Evolutionary conservation across 352 stramenopile genomes (phyloP), one percentile per base, ranked within the genome.

Genomic region (Phytophthora crassamura): DNA sequence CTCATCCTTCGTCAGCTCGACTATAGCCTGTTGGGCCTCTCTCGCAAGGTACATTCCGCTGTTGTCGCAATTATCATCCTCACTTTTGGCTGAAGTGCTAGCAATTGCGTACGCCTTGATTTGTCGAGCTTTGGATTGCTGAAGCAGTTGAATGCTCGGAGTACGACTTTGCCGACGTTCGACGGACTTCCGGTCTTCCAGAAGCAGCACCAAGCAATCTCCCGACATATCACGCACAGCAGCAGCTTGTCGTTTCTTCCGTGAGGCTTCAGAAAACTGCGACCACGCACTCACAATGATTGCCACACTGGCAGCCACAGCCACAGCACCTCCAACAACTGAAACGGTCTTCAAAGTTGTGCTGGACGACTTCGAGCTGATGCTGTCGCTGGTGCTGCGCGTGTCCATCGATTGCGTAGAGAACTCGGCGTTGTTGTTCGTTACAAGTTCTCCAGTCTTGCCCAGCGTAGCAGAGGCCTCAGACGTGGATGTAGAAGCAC

Each of bases 201-300:
- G 77, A 7, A 95, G 54, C 10, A 93, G 59, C n/a, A 91, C 61
- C 52, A 95, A 74, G 18, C 80, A 88, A 61, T 88, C 74, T 5
- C 80, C 80, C 28, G 86, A 74, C 86, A 95, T 95, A n/a, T 88
- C 80, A 36, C 82, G 81, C 25, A 95, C 83, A 14, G 75, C 77
- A 52, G 86, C 67, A 36, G 83, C 83, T 66, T 95, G 86, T 0
- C 70, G 77, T 71, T 75, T 86, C 51, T 79, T 78, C 47, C 75
- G 78, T 3, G 83, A 77, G 20, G 63, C 77, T 20, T 92, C 84
- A 0, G 81, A 91, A 64, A 87, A 93, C 43, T 90, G 81, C 15
- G 83, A 90, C 86, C 86, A 95, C 0, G 84, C 86, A 50, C 78
- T 90, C 40, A 95, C 83, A 8, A 89, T 84, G 35, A 95, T 59